Conservation (phyloP, 129 eudicot species). For the Lactuca saligna region DNA sequence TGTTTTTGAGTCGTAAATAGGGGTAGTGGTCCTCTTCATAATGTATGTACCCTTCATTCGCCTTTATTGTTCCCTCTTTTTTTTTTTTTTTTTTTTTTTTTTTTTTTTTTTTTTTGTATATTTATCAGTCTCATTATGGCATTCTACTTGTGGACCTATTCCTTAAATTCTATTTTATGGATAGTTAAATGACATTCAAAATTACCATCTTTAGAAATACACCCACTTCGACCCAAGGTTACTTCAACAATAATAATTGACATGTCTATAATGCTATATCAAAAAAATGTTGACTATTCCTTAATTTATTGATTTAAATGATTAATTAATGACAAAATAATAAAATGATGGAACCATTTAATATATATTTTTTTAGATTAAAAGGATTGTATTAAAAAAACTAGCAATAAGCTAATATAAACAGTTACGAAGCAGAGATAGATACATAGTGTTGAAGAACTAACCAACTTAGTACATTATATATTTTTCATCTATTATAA, state of each 20-base stretch:
- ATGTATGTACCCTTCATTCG: conserved; percentile 34
- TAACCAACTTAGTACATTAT: too few species aligned
- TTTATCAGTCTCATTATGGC: conserved; percentile 28
- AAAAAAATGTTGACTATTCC: not conserved
- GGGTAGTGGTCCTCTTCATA: conserved; percentile 36
- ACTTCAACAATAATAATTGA: not conserved
- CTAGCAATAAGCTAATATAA: too few species aligned
- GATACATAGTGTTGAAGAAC: too few species aligned
- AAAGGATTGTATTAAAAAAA: too few species aligned
- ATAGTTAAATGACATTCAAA: not conserved
- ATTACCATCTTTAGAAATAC: not conserved
- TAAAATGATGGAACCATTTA: too few species aligned
- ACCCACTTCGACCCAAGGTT: not conserved
- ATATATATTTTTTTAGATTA: too few species aligned
- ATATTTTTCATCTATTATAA: too few species aligned
- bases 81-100: conserved; percentile 12
- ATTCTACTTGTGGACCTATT: conserved; percentile 28
- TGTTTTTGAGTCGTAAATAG: conserved; percentile 8
- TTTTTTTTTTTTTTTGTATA: conserved; percentile 13
- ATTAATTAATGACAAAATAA: too few species aligned
- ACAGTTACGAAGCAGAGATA: too few species aligned
- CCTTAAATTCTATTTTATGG: conserved; percentile 5
- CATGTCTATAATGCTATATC: not conserved
- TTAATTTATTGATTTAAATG: too few species aligned
- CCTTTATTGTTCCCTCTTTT: conserved; percentile 23